phyloP scores from a whole-genome alignment of 2,329 filamentous ascomycete genomes.

The Phialemoniopsis sp. region DNA sequence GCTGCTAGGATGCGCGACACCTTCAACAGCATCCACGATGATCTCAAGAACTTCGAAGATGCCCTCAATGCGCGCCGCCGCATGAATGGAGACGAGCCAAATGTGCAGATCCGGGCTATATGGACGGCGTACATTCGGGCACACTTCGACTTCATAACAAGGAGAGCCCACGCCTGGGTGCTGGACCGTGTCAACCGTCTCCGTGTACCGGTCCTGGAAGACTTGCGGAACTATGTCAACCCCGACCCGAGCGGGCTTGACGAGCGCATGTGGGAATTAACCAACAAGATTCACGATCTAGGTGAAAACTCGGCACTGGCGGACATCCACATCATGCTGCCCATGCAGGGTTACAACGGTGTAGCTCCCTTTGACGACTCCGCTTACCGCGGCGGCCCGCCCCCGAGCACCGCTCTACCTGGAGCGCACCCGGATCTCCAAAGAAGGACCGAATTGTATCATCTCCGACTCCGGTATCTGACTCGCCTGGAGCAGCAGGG shows the following conservation, averaged over 20 bases:
- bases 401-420: no score
- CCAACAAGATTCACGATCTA: no score
- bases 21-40: conserved; percentile 18
- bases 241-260: no score
- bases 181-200: conserved; percentile 6
- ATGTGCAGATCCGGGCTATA: conserved; percentile 4
- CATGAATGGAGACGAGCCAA: not conserved
- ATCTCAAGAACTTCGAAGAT: conserved; percentile 16
- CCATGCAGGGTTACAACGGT: no score
- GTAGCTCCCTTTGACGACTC: no score
- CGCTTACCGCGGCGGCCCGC: no score
- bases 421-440: no score
- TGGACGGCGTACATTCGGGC: conserved; percentile 19
- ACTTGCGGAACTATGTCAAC: no score
- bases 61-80: conserved; percentile 15
- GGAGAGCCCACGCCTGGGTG: conserved; percentile 17
- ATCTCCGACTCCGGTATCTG: conserved; percentile 7
- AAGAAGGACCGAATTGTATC: conserved; percentile 5
- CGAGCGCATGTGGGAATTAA: no score
- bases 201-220: no score
- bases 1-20: conserved; percentile 14
- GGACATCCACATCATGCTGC: no score
- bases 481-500: conserved; percentile 2
- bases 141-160: conserved; percentile 13
- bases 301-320: no score